Evolutionary conservation across 2,329 filamentous ascomycete species (phyloP), one percentile per base, ranked within the genome.

Genomic region (Colletotrichum orchidophilum): DNA sequence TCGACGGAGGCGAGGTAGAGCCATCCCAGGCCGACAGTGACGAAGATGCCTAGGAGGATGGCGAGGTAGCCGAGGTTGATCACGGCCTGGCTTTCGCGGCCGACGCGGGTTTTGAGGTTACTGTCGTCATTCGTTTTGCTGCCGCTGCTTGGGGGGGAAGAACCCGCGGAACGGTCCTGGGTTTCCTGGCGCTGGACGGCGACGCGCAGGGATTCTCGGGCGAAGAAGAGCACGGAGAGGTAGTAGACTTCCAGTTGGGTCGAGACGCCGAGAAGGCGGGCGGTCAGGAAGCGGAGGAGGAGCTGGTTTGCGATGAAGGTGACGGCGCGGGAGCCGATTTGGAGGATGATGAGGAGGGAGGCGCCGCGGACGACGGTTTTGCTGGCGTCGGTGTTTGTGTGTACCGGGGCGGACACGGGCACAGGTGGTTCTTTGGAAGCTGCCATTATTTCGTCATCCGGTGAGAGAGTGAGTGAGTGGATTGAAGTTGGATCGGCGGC

Each of bases 291-390:
- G 42, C 96, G 94, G 8, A 99, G 88, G 33, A 99, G 89, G 46
- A 97, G 81, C 81, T 99, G 96, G 83, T 98, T 99, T 78, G 96
- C 93, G 75, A 92, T 82, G 82, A 99, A 99, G 27, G 96, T 98
- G 74, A 97, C 85, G 65, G 92, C 91, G 71, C 96, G 92, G n/a
- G 96, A 98, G 54, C 87, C 87, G 74, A 99, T 87, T 82, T 98
- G 96, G 54, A 98, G 90, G 62, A 94, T 84, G 78, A 99, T 97
- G 75, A 99, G 89, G 77, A 96, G 91, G 15, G 93, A 93, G 63
- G 94, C 94, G 66, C 94, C 94, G 71, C 90, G 89, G 63, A 94
- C 87, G 73, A 81, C 82, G 63, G 81, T 61, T 54, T 64, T 61
- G 63, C 68, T 67, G 29, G 71, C 68, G 29, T 71, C 63, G 27